These are phyloP conservation scores for Phlebopus sp. DNA, from an alignment of 1,284 basidiomycete genomes.

Conservation along the genomic window DNA sequence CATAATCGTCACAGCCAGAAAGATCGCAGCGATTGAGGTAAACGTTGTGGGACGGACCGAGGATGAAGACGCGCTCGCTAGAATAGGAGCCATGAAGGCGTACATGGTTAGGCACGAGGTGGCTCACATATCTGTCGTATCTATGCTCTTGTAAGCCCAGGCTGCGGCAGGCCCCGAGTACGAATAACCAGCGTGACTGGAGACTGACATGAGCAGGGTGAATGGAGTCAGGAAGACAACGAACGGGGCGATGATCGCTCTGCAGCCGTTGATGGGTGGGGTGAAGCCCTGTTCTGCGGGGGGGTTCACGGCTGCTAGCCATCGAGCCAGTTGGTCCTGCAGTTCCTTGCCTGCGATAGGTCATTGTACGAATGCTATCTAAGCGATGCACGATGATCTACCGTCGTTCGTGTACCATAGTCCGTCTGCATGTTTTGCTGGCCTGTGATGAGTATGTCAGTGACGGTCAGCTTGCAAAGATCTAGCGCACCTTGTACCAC, in stretches of 20 bases:
- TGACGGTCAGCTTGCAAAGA: conserved; percentile 1
- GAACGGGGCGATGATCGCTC: conserved; percentile 96
- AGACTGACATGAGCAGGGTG: conserved; percentile 10
- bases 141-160: conserved; percentile 92
- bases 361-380: conserved; percentile 11
- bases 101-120: background rate
- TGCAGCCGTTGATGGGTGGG: conserved; percentile 74
- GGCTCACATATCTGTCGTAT: conserved; percentile 75
- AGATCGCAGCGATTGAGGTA: conserved; percentile 88
- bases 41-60: conserved; percentile 95
- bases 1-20: conserved; percentile 72
- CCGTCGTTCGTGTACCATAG: conserved; percentile 86
- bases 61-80: conserved; percentile 89
- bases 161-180: conserved; percentile 95
- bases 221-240: conserved; percentile 27
- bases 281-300: conserved; percentile 43
- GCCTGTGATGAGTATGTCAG: conserved; percentile 33
- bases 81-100: conserved; percentile 10
- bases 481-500: conserved; percentile 25
- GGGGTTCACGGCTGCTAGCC: conserved; percentile 62
- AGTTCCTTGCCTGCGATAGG: conserved; percentile 51
- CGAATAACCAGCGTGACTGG: conserved; percentile 92
- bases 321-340: conserved; percentile 57
- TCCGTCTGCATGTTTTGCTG: conserved; percentile 78
- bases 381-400: conserved; percentile 32